Base-by-base conservation (phyloP, 495 filamentous ascomycete genomes). In the Pseudotulostoma volvatum region DNA sequence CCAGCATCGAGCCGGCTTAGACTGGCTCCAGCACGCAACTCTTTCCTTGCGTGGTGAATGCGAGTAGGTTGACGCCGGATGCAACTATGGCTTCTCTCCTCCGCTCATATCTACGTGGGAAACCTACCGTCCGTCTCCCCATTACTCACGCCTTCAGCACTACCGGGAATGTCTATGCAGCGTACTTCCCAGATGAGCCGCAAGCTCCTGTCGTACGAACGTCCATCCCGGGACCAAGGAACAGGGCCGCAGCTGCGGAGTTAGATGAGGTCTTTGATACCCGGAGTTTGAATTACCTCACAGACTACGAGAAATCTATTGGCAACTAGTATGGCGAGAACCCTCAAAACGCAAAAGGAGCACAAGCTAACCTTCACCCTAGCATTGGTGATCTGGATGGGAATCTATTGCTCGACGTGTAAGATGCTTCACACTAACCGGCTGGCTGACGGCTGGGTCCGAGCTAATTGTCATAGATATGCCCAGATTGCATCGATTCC, bases 401-500 rank as follows among this genome's bases (percentile, higher is more conserved):
- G 33, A 64, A 63, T 50, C 42, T 57, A 25, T 60, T 84, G 25
- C 63, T 85, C 9, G 80, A 86, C 61, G 79, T 84, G 77, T 83
- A 71, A 59, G 76, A 72, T 30, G n/a, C n/a, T n/a, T n/a, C n/a
- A n/a, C n/a, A n/a, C n/a, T n/a, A n/a, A n/a, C n/a, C n/a, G n/a
- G n/a, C n/a, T n/a, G n/a, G n/a, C n/a, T n/a, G n/a, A n/a, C n/a
- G n/a, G n/a, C n/a, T n/a, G n/a, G n/a, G n/a, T n/a, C n/a, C n/a
- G n/a, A n/a, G 17, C 44, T 37, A 34, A 39, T 38, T 13, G 38
- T 34, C 39, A 39, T 46, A 84, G 79, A 41, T 90, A 90, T 46
- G 81, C 86, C 31, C 88, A 96, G 63, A 96, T 96, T 52, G 90
- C 90, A 47, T 95, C 88, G 17, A 97, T 97, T 54, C 88, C 88